Evolutionary conservation across 257 asterid species (phyloP).

Genomic region (Paraleonurus japonicus): DNA sequence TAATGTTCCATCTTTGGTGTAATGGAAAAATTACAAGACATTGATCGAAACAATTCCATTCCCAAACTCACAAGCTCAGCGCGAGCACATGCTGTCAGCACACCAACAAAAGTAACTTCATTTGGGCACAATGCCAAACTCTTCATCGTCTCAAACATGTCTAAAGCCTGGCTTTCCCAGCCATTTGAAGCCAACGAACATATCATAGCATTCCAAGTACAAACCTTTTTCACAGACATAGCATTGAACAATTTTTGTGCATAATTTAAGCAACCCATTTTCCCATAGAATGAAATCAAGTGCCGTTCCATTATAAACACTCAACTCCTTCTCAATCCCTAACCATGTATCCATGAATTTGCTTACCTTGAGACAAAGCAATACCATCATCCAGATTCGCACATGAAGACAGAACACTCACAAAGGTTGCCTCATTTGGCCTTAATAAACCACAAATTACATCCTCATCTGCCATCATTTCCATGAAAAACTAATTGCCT

Average conservation of each 20-base stretch:
- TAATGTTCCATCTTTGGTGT: conserved; percentile 78
- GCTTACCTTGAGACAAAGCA: conserved; percentile 66
- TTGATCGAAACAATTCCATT: conserved; percentile 51
- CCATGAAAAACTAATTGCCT: conserved; percentile 49
- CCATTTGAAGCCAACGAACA: conserved; percentile 71
- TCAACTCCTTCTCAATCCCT: conserved; percentile 53
- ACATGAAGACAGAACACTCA: conserved; percentile 62
- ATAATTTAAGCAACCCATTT: conserved; percentile 53
- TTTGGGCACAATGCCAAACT: conserved; percentile 38
- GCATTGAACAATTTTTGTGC: conserved; percentile 46
- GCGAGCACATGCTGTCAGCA: conserved; percentile 77
- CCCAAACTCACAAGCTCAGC: conserved; percentile 55
- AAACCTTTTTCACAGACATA: conserved; percentile 53
- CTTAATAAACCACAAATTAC: conserved; percentile 40
- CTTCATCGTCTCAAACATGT: conserved; percentile 58
- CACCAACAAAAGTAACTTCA: conserved; percentile 68
- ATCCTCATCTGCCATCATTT: conserved; percentile 61
- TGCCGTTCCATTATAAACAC: conserved; percentile 60
- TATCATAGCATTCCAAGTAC: conserved; percentile 93
- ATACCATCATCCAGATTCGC: conserved; percentile 47
- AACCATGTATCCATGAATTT: conserved; percentile 69
- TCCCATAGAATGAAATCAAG: conserved; percentile 76
- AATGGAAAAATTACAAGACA: conserved; percentile 43
- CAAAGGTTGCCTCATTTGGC: conserved; percentile 89
- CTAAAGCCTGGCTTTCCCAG: conserved; percentile 62